Base-by-base conservation (phyloP, 345 rosid genomes). In the Hibiscus tridactylites region DNA sequence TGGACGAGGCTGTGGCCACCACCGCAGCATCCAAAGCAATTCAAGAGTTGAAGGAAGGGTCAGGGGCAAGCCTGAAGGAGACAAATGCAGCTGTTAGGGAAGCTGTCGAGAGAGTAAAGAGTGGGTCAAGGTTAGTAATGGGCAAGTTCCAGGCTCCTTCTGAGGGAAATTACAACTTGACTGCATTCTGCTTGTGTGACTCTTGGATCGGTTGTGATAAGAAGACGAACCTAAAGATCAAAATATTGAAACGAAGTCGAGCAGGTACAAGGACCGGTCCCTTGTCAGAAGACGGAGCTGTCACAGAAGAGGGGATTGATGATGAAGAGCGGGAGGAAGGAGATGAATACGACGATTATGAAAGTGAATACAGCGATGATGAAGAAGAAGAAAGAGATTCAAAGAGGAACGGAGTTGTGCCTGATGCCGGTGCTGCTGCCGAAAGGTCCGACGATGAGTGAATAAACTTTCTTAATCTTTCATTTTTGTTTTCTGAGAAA, bases 1-100 rank as follows among this genome's bases (percentile, higher is more conserved):
- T 92, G 96, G 99, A 96, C 59, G 97, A 96, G 81, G 83, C 85
- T 31, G 91, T 86, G 15, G 95, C 99, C 52, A 72, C 85, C 62
- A 65, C 89, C 1, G 88, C 88, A n/a, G 99, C 99, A 57, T 92
- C 98, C 2, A 96, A 92, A 69, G 61, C 46, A 19, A 35, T 69
- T 31, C 61, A 69, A 54, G 61, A 31, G 47, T 31, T 69, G 61
- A 69, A 53, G 72, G 61, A 96, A 82, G 97, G 97, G 16, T 88
- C 92, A 3, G 97, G 99, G 64, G 94, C 88, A 19, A 87, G 83
- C 64, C 87, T 78, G 61, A 90, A 77, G 88, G 98, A 92, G 78
- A 96, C 87, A 5, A 84, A 78, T 70, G 72, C 62, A 39, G 90
- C 93, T n/a, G 90, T 69, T 52, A 69, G 46, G 17, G 72, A 69